A percentile compares a stretch with the other conserved stretches of the same genome.
phyloP scores from a whole-genome alignment of 1,284 basidiomycete genomes.

The Exobasidium rhododendri region DNA sequence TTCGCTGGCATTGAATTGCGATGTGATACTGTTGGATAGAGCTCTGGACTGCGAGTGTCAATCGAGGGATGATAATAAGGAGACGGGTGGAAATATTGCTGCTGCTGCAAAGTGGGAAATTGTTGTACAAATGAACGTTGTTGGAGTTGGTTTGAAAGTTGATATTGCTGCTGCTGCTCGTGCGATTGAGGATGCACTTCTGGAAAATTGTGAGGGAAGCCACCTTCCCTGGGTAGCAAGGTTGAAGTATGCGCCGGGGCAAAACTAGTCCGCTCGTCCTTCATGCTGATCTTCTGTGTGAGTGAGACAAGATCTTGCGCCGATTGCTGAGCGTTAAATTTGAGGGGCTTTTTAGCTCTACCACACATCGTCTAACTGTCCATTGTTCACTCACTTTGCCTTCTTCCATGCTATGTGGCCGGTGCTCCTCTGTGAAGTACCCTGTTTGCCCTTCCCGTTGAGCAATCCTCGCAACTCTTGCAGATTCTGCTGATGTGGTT shows the following conservation, averaged over 20 bases:
- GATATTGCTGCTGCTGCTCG: background rate
- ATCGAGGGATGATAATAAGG: background rate
- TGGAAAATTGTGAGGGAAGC: background rate
- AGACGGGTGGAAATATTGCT: background rate
- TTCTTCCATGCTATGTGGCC: no score
- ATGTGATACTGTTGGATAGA: background rate
- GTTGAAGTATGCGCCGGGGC: background rate
- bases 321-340: background rate
- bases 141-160: background rate
- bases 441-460: no score
- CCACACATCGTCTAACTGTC: no score
- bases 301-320: background rate
- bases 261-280: background rate
- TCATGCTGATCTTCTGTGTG: background rate
- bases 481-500: no score
- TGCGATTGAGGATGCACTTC: background rate
- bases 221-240: background rate
- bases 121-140: background rate
- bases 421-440: no score
- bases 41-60: background rate
- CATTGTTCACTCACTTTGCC: background rate
- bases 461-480: no score
- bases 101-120: no score
- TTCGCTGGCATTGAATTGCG: background rate
- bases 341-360: no score